Conservation (phyloP, 352 stramenopile species). For the Pythium inflatum region DNA sequence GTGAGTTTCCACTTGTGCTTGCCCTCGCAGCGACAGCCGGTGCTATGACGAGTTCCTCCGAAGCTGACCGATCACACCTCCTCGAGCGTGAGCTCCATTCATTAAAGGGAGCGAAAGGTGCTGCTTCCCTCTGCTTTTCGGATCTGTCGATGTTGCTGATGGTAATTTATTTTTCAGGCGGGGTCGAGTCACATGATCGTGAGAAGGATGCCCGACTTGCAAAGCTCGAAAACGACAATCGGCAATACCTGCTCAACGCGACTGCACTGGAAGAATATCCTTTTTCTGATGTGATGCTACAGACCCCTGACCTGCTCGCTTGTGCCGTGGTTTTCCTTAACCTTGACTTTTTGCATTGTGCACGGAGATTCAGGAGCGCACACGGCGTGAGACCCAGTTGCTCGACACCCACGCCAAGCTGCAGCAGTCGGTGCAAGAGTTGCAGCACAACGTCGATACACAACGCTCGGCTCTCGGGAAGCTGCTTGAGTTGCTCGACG, state of each 20-base stretch:
- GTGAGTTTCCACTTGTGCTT: conserved; percentile 82
- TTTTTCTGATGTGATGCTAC: conserved; percentile 31
- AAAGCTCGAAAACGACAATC: conserved; percentile 85
- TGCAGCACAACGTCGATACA: conserved; percentile 55
- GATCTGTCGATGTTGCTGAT: no score
- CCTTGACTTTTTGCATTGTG: conserved; percentile 36
- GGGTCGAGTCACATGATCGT: conserved; percentile 4
- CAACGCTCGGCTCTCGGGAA: conserved; percentile 62
- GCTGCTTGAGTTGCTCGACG: conserved; percentile 54
- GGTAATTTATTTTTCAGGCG: not conserved
- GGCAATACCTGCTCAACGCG: conserved; percentile 82
- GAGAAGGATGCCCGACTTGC: conserved; percentile 43
- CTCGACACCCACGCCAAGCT: conserved; percentile 71
- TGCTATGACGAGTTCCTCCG: conserved; percentile 70
- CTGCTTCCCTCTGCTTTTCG: no score
- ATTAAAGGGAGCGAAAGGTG: conserved; percentile 53
- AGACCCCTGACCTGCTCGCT: not conserved
- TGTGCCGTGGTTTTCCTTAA: conserved; percentile 57
- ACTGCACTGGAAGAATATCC: conserved; percentile 89
- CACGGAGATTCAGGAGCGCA: conserved; percentile 83
- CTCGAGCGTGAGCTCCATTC: conserved; percentile 63
- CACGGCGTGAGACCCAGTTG: conserved; percentile 59
- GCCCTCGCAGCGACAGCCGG: conserved; percentile 75
- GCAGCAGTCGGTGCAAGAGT: conserved; percentile 61
- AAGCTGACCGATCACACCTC: conserved; percentile 64